Evolutionary conservation across 257 asterid species (phyloP), one percentile per base, ranked within the genome.

Genomic region (Solanum dulcamara): DNA sequence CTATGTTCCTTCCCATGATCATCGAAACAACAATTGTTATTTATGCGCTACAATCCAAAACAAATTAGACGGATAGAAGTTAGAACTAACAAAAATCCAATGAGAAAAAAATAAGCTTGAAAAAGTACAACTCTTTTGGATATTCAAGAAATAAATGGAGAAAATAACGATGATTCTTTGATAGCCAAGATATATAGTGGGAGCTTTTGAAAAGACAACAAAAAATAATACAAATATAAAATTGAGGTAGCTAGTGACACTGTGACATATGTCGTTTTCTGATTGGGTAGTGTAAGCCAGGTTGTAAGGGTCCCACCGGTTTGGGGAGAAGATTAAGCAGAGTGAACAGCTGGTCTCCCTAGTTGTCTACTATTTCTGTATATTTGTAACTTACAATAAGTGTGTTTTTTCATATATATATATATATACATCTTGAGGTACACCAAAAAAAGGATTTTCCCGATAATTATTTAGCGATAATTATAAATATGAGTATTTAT

Each of bases 261-360:
- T 7, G 28, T 20, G 80, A 37, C 80, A 70, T 17, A 20, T 67
- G 75, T 32, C 5, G 89, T 87, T 88, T 90, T 85, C 33, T 71
- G 87, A 91, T 90, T 86, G 86, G 60, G 88, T 91, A 30, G 53
- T 84, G 86, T 37, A 79, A 88, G 89, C 84, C 91, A 91, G 86
- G 83, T 67, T 62, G 81, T 24, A 59, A 13, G 96, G 94, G 48
- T 92, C 95, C 94, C 72, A 51, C 22, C 33, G 89, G 90, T 85
- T 79, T 86, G 88, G 26, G 71, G 86, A 89, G 91, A 85, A 85
- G 89, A 89, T 89, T 77, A 46, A 50, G 84, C 91, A 83, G 85
- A 84, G 83, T 85, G 86, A 88, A 53, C 80, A 26, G 83, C 83
- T 88, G 89, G 92, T 88, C 89, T 86, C 85, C 87, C 89, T 81